phyloP scores from a whole-genome alignment of 2,329 filamentous ascomycete genomes.

The Exophiala dermatitidis region DNA sequence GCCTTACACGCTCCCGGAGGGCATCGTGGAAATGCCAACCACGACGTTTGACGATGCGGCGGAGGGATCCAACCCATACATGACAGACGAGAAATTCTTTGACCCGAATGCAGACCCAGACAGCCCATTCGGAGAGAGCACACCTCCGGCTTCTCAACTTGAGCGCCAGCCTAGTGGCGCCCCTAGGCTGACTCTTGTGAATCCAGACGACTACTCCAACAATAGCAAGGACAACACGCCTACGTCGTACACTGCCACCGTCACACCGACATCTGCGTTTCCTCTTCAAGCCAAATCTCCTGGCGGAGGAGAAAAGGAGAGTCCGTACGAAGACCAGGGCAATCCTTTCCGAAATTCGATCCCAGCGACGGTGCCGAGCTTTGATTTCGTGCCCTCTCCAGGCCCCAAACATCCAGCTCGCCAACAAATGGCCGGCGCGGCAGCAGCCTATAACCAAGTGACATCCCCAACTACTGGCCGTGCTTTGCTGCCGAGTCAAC shows the following conservation, averaged over 20 bases:
- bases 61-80: conserved; percentile 16
- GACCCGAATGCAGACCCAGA: conserved; percentile 25
- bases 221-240: conserved; percentile 25
- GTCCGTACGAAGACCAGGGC: conserved; percentile 24
- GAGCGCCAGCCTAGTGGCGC: conserved; percentile 13
- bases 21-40: conserved; percentile 22
- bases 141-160: conserved; percentile 10
- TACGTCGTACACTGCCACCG: conserved; percentile 23
- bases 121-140: conserved; percentile 15
- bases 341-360: conserved; percentile 27
- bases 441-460: conserved; percentile 15
- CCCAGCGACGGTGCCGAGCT: conserved; percentile 23
- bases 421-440: conserved; percentile 13
- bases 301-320: conserved; percentile 9
- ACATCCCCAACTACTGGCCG: conserved; percentile 22
- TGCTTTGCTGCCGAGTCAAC: conserved; percentile 32
- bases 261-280: conserved; percentile 23
- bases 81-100: conserved; percentile 27
- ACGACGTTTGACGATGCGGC: conserved; percentile 15
- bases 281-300: conserved; percentile 6
- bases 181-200: conserved; percentile 25
- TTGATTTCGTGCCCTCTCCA: conserved; percentile 20
- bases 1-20: conserved; percentile 24
- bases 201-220: conserved; percentile 22
- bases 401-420: conserved; percentile 12